Evolutionary conservation across 2,329 filamentous ascomycete genomes (phyloP), one percentile per base, ranked within the genome.

Genomic region (Fusarium continuum): DNA sequence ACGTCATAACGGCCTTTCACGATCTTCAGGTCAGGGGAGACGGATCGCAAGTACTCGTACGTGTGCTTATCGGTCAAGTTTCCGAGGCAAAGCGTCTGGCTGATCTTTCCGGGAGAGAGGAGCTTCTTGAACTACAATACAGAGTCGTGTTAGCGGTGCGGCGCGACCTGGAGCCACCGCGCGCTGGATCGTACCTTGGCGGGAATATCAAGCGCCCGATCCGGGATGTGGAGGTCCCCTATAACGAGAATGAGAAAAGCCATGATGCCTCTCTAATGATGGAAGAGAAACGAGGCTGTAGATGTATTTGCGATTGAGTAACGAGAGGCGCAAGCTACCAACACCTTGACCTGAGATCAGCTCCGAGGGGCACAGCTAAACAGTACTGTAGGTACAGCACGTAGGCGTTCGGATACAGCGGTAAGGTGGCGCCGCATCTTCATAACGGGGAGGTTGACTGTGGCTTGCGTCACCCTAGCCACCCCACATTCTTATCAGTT

Each of bases 221-320:
- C 93, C 71, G 93, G 93, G 79, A 97, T 96, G 81, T 96, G 93
- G 50, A 97, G 87, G 81, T 97, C 93, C 76, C 92, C 92, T 70
- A 97, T 92, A 74, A 95, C 92, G 75, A 97, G 86, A 74, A 96
- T 93, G 69, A 97, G 85, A 79, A 94, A 92, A 65, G 92, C 92
- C 82, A 94, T 92, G 83, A 87, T 90, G 61, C 64, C 55, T 65
- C 68, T 59, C 52, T 57, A 19, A 31, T 20, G 45, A 53, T 40
- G 59, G n/a, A 46, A 60, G 65, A 69, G 65, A 61, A 63, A 59
- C 47, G 40, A 68, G 59, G 62, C 65, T 63, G 44, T 29, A 46
- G 49, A 55, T 38, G 43, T 43, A 43, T 66, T 67, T 53, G 61
- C 56, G 47, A 70, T 61, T 64, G 60, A 55, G 43, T 48, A 50